Evolutionary conservation across 1,284 basidiomycete species (phyloP).

Genomic region (Ceratobasidium sp.): DNA sequence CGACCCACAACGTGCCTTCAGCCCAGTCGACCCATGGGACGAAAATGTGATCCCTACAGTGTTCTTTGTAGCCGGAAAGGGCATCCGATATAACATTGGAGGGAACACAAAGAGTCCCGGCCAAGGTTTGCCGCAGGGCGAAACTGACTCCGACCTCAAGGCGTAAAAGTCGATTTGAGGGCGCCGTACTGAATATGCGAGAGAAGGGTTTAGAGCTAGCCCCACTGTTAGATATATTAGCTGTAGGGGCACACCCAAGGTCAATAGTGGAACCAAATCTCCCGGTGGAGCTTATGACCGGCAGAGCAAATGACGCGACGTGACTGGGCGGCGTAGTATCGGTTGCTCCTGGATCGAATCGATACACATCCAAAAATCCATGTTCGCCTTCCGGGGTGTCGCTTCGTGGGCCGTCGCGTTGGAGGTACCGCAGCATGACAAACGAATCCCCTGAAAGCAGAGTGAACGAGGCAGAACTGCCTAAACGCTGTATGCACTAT

Average conservation of each 20-base stretch:
- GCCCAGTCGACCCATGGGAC: constrained; percentile 8
- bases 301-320: neutral
- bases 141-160: neutral
- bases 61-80: neutral
- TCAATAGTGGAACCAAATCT: neutral
- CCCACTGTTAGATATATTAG: neutral
- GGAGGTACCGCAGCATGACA: neutral
- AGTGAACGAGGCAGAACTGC: neutral
- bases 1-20: neutral
- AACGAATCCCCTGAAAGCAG: neutral
- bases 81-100: neutral
- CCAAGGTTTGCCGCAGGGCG: too few relatives aligned
- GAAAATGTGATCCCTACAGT: neutral
- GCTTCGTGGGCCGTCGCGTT: neutral
- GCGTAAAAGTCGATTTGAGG: neutral
- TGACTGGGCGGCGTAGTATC: neutral
- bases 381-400: neutral
- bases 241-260: neutral
- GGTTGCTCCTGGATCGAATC: neutral
- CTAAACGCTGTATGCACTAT: neutral
- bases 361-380: neutral
- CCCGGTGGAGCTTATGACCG: neutral
- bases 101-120: neutral
- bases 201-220: neutral
- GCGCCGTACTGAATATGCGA: neutral